Base-by-base conservation (phyloP, 208 protist genomes). In the Phytomonas francai region DNA sequence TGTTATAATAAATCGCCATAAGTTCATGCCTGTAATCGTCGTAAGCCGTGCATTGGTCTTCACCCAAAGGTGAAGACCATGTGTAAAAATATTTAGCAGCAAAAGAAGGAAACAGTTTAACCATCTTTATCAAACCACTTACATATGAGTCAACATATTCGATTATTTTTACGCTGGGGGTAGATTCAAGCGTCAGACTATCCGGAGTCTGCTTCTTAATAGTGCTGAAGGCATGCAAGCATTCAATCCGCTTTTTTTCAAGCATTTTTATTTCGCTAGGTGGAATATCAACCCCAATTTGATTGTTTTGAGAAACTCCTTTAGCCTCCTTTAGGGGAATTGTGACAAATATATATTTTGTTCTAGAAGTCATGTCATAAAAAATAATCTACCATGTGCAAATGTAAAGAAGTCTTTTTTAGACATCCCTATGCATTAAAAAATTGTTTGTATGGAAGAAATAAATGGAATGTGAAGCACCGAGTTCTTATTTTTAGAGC, bases 21-120 rank as follows among this genome's bases (percentile, higher is more conserved):
- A 93, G 70, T 30, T 90, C 87, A 65, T 89, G 89, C 14, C 84
- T 73, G 73, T 89, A 93, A 68, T 89, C 84, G 66, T 89, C 80
- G 68, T 79, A 88, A 0, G 64, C 62, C 42, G 80, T 70, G 34
- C 84, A 61, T 56, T 80, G 73, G 33, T 80, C 72, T 16, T 74
- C 68, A 22, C 58, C 57, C 7, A 91, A 57, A 12, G 80, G 77
- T 2, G 79, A 86, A 65, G 63, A 75, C 83, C 84, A 93, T 62
- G 59, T 65, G 56, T 87, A 93, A 63, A 81, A 88, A 30, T 70
- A 72, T 22, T 65, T 36, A 27, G 70, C 74, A 19, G 78, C 80
- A 71, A 83, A 83, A 22, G 73, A 58, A 7, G 80, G 76, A 29
- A 58, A 58, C 30, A 74, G 59, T 19, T 68, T 68, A n/a, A 89